phyloP scores from a whole-genome alignment of 2,329 filamentous ascomycete genomes.

The Aspergillus oerlinghausenensis region DNA sequence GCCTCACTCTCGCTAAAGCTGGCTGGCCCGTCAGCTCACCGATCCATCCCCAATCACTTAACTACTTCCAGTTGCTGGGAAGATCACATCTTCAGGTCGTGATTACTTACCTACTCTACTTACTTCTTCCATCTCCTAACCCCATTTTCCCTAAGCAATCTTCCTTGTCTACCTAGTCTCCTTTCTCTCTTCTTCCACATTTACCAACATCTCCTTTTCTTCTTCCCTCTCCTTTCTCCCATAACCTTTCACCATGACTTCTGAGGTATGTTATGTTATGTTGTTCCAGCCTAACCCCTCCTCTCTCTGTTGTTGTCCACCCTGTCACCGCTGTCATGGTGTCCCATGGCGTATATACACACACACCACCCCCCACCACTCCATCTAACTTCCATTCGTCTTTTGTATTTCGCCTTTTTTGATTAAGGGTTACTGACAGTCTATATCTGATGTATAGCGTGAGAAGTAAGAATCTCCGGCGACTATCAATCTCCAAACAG shows the following conservation, averaged over 20 bases:
- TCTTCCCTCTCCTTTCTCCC: constrained; percentile 14
- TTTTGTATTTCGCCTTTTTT: not conserved
- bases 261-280: constrained; percentile 54
- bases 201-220: constrained; percentile 16
- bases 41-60: constrained; percentile 15
- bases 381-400: constrained; percentile 20
- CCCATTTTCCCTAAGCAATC: constrained; percentile 1
- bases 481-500: constrained; percentile 9
- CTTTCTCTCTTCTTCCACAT: constrained; percentile 6
- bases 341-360: constrained; percentile 7
- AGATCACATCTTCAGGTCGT: constrained; percentile 20
- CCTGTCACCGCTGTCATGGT: constrained; percentile 24
- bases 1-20: constrained; percentile 21
- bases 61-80: constrained; percentile 12
- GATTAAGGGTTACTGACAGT: constrained; percentile 19
- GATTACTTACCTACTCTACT: constrained; percentile 5
- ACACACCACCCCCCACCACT: constrained; percentile 8
- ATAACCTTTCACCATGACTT: constrained; percentile 51
- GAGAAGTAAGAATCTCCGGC: constrained; percentile 57
- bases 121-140: constrained; percentile 1
- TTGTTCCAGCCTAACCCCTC: constrained; percentile 34
- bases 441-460: constrained; percentile 50
- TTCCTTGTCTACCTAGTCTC: constrained; percentile 8
- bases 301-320: constrained; percentile 26
- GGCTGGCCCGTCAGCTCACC: constrained; percentile 23